Evolutionary conservation across 805 yeast species (phyloP), one percentile per base, ranked within the genome.

Genomic region (Saccharomycopsis fermentans): DNA sequence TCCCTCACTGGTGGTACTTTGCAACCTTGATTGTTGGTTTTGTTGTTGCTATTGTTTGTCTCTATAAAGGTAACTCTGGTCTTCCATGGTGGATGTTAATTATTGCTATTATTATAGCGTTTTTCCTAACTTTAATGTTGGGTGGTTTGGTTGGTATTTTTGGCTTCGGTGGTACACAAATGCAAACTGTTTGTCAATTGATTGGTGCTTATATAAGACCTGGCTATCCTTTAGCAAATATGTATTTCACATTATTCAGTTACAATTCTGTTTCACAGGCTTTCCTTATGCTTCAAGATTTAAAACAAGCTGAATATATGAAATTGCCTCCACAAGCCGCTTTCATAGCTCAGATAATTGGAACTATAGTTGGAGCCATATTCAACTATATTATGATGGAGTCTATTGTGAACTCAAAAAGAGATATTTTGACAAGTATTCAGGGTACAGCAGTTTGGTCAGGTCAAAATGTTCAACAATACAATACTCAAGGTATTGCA

Each of bases 1-100:
- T 83, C 19, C 92, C 94, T 1, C 86, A 82, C 62, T 81, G 84
- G 83, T 83, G 90, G 88, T 84, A 78, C 62, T 69, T 74, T 26
- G 66, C 78, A 43, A 58, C 79, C n/a, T 62, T 72, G 9, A 62
- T 73, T 1, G 69, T 78, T 43, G 67, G 77, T 69, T 75, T 67
- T 59, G 68, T 64, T 24, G 60, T 77, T 16, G 58, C 69, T 0
- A 71, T 74, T 51, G 73, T 75, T 9, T 58, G 68, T 50, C 65
- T 73, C 16, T 78, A 59, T 79, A 76, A 52, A 73, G 81, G 0
- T 81, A 79, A 55, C 76, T 83, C 4, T 86, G 87, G 3, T 76
- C 81, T 24, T 82, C 84, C 84, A 83, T 82, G 3, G 72, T 82
- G 24, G 78, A 82, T 58, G 72, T 81, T 66, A 80, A 84, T 2